phyloP scores from a whole-genome alignment of 108 stramenopile species.

The Stephanodiscus triporus region DNA sequence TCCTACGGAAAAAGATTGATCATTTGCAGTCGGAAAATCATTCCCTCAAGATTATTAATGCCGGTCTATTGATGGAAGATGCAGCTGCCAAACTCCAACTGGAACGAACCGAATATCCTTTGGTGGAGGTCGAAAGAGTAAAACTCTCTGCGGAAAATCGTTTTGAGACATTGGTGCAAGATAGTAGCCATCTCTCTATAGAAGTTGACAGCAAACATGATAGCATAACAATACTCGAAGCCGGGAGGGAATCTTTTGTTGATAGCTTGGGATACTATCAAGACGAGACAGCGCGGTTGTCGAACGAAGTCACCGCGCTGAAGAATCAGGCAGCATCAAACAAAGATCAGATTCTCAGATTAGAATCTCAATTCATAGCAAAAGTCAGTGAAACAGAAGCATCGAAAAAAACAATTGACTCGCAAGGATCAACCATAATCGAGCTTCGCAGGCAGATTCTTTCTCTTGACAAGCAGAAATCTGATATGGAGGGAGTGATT shows the following conservation, averaged over 20 bases:
- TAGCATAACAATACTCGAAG: slow-evolving; percentile 17
- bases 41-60: background rate
- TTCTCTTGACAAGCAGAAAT: slow-evolving; percentile 11
- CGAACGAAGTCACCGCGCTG: slow-evolving; percentile 5
- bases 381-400: slow-evolving; percentile 18
- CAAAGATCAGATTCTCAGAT: slow-evolving; percentile 3
- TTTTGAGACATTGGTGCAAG: slow-evolving; percentile 23
- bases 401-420: slow-evolving; percentile 8
- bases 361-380: slow-evolving; percentile 29
- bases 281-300: slow-evolving; percentile 12
- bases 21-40: slow-evolving; percentile 16
- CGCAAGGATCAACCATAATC: slow-evolving; percentile 15
- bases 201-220: slow-evolving; percentile 24
- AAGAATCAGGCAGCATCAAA: slow-evolving; percentile 23
- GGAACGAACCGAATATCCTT: slow-evolving; percentile 1
- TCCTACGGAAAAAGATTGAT: background rate
- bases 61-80: slow-evolving; percentile 10
- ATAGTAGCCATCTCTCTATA: slow-evolving; percentile 16
- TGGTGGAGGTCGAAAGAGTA: slow-evolving; percentile 14
- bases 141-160: background rate
- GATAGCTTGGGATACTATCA: slow-evolving; percentile 17
- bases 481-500: slow-evolving; percentile 11
- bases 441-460: slow-evolving; percentile 15
- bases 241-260: slow-evolving; percentile 17
- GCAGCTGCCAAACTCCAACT: slow-evolving; percentile 9